Conservation (phyloP, 2,329 filamentous ascomycete species). For the Hymenotorrendiella dingleyae region DNA sequence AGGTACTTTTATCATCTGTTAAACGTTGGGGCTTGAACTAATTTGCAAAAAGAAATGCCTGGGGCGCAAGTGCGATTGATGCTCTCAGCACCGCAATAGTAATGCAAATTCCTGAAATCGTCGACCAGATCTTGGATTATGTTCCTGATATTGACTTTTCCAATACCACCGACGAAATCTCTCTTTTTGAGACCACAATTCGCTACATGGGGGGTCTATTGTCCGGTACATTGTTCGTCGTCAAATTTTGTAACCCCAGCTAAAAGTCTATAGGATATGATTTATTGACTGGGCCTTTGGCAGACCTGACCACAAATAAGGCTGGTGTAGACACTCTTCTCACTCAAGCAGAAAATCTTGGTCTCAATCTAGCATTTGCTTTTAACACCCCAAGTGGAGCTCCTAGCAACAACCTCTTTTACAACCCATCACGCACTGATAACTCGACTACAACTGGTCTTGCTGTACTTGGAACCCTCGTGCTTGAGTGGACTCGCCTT, state of each 20-base stretch:
- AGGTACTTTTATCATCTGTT: conserved; percentile 42
- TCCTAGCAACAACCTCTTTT: conserved; percentile 62
- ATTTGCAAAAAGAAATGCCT: conserved; percentile 57
- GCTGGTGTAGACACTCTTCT: conserved; percentile 52
- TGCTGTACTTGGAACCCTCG: conserved; percentile 70
- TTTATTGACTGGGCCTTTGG: conserved; percentile 62
- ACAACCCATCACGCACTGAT: conserved; percentile 47
- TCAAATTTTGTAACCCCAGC: not conserved
- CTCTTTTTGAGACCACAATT: conserved; percentile 86
- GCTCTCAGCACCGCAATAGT: conserved; percentile 73
- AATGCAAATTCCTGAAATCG: conserved; percentile 63
- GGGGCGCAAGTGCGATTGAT: conserved; percentile 80
- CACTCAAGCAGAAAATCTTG: conserved; percentile 61
- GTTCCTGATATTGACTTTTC: conserved; percentile 68
- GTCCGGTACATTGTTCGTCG: conserved; percentile 56
- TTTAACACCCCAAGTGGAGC: conserved; percentile 74
- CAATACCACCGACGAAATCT: conserved; percentile 53
- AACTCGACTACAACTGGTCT: conserved; percentile 58
- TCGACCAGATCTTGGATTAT: conserved; percentile 65
- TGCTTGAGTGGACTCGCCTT: conserved; percentile 79
- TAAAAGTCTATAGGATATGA: conserved; percentile 49
- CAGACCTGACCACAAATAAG: conserved; percentile 40
- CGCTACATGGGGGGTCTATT: conserved; percentile 78
- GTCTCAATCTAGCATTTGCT: conserved; percentile 67
- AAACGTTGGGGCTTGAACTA: conserved; percentile 9